Conservation (phyloP, 73 alveolate species). For the Tetrahymena elliotti region DNA sequence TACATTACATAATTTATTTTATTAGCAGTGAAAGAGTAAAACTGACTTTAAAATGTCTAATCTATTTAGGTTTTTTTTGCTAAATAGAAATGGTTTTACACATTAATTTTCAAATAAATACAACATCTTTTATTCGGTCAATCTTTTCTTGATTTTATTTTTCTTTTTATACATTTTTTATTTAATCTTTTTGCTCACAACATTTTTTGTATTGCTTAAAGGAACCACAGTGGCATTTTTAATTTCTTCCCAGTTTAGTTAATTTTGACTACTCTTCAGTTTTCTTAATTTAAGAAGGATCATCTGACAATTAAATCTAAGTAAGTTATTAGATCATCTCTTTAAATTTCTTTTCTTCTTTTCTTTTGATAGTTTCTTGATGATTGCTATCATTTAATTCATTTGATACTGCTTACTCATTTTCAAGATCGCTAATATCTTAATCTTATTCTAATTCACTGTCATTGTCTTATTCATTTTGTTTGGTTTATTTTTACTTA, state of each 20-base stretch:
- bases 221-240: constrained; percentile 36
- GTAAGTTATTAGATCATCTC: neutral
- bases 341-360: neutral
- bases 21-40: too few relatives aligned
- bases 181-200: constrained; percentile 7
- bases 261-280: neutral
- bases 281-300: neutral
- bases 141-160: neutral
- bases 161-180: neutral
- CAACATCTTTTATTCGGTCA: constrained; percentile 7
- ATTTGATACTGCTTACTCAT: neutral
- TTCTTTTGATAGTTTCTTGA: neutral
- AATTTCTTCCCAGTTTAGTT: constrained; percentile 14
- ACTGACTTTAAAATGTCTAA: too few relatives aligned
- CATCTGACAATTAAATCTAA: neutral
- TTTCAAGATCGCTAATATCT: neutral
- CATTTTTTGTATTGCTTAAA: constrained; percentile 29
- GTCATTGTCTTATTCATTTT: neutral
- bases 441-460: neutral
- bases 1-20: too few relatives aligned
- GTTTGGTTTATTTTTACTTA: neutral
- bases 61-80: too few relatives aligned
- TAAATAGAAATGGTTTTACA: too few relatives aligned
- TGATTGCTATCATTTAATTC: neutral
- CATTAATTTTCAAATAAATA: constrained; percentile 6